Base-by-base conservation (phyloP, 345 rosid species). In the Populus deltoides region DNA sequence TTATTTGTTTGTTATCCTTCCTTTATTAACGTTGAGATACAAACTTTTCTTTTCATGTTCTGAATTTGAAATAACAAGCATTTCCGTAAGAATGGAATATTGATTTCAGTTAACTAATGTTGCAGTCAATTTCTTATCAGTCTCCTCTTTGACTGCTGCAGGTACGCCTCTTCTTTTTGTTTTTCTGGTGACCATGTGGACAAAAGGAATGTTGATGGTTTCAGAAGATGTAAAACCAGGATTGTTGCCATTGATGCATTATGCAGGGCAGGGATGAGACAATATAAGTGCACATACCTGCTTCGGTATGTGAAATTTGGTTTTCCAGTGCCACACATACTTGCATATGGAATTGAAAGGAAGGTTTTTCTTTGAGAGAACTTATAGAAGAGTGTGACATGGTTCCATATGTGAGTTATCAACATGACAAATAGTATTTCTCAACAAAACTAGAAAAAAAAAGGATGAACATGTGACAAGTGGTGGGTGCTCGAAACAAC, bases 141-240 rank as follows among this genome's bases (percentile, higher is more conserved):
- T 72, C 51, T 75, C 12, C 29, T 66, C 55, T n/a, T 79, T 78
- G 17, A 55, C 5, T 81, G 73, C 59, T 84, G 85, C 79, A 96
- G 98, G 84, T 96, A 96, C 87, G 97, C 98, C 81, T 91, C 97
- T 66, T 88, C 99, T 38, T 95, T 95, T 81, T 90, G 94, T 72
- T 95, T 88, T 89, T 77, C 92, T 73, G 97, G 97, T 81, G 91
- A 92, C 80, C 86, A 87, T 81, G 77, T 86, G 65, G 99, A 96
- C 85, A 79, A 86, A 79, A 92, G 76, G 82, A 80, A 76, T 71
- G 61, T 84, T 59, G 97, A 96, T 81, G 7, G 68, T 82, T 87
- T 87, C 77, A 82, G 88, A 81, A 90, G 98, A 77, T 92, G 82
- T 67, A 89, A 81, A 80, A 93, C 86, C 27, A 89, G 87, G 82